These are phyloP conservation scores for Suillus spraguei DNA, from an alignment of 768 basidiomycete genomes.

Conservation along the genomic window DNA sequence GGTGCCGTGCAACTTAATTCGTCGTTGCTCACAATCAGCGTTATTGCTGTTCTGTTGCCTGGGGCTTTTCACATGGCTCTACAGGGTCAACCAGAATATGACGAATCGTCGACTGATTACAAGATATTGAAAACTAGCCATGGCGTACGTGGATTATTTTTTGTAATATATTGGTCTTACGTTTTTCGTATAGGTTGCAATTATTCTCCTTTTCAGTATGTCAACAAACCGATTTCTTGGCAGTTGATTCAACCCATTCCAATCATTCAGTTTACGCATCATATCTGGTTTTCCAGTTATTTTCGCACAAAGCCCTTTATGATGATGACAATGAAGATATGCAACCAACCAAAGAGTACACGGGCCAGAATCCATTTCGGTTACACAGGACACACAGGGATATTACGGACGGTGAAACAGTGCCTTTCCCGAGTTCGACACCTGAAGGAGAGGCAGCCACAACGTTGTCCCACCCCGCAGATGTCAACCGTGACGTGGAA, in stretches of 20 bases:
- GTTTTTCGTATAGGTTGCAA: conserved; percentile 53
- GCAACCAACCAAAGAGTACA: conserved; percentile 43
- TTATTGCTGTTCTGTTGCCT: conserved; percentile 77
- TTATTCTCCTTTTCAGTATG: conserved; percentile 78
- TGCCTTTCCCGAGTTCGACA: neutral
- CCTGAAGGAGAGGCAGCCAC: neutral
- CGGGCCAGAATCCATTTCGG: conserved; percentile 39
- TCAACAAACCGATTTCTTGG: conserved; percentile 6
- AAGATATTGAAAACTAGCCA: conserved; percentile 75
- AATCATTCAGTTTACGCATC: conserved; percentile 58
- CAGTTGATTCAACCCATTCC: conserved; percentile 1
- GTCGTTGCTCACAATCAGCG: conserved; percentile 72
- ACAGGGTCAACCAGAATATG: conserved; percentile 20
- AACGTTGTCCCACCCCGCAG: neutral
- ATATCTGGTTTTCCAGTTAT: conserved; percentile 80
- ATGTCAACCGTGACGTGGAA: neutral
- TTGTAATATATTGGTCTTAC: neutral
- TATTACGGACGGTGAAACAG: neutral
- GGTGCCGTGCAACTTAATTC: conserved; percentile 76
- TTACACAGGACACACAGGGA: neutral
- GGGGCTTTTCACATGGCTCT: conserved; percentile 75
- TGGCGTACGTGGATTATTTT: conserved; percentile 52
- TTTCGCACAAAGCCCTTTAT: conserved; percentile 79
- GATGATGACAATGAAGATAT: conserved; percentile 44
- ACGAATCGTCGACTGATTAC: conserved; percentile 36